Base-by-base conservation (phyloP, 2,329 filamentous ascomycete species). In the Akanthomyces muscarius region DNA sequence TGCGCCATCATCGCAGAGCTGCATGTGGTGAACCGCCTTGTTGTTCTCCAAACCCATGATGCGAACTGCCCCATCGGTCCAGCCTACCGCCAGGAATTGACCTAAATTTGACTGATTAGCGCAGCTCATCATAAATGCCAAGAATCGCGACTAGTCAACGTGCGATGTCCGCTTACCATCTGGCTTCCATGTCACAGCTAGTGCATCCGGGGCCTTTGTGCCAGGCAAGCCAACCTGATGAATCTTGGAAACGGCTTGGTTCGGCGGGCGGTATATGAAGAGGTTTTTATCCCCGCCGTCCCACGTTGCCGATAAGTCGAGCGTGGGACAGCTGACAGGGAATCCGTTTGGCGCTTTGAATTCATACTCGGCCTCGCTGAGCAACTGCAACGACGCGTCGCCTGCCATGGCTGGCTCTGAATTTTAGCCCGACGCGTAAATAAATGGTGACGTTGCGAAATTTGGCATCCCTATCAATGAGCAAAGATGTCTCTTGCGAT, bases 41-140 rank as follows among this genome's bases (percentile, higher is more conserved):
- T 87, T 90, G 69, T 86, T 93, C 73, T 95, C 92, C 25, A 92
- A 78, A 65, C 89, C 90, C 73, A 94, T 84, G 42, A 96, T 77
- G 63, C 91, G 87, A 23, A 95, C 85, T 7, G 85, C 84, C 33
- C 90, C 90, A 77, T 96, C 91, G 68, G 85, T 91, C 87, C 91
- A 96, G 52, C 87, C 91, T 16, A 95, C 86, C 16, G 92, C 92
- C 61, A 97, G 82, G 48, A 91, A 86, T 66, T 91, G 89, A 10
- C 89, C 88, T 89, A 63, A 6, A 63, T 54, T 23, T 11, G 10
- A 44, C 13, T n/a, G 25, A 65, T 71, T 51, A 71, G 66, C 66
- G 25, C 7, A 28, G 36, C 6, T 45, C n/a, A 18, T 25, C 3
- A 10, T 41, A 30, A 21, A 33, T 14, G 16, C 42, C 21, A 45